phyloP scores from a whole-genome alignment of 768 basidiomycete genomes.

The Naganishia randhawae region DNA sequence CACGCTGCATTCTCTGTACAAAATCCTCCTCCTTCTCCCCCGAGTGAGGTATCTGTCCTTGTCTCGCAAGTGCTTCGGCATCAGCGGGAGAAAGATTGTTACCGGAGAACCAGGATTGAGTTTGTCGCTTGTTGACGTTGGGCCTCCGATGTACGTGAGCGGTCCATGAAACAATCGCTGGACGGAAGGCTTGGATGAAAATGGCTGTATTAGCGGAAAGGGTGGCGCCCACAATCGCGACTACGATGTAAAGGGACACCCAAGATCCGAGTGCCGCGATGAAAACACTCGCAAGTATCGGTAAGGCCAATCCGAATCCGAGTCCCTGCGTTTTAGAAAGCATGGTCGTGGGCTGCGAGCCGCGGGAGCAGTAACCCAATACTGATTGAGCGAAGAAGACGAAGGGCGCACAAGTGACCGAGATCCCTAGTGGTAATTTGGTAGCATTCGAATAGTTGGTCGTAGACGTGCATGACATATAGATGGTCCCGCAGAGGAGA shows the following conservation, averaged over 20 bases:
- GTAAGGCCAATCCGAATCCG: background rate
- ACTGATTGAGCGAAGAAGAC: background rate
- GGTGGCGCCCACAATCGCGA: background rate
- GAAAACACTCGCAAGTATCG: background rate
- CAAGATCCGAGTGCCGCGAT: conserved; percentile 8
- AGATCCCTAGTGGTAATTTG: conserved; percentile 19
- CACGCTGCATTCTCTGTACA: conserved; percentile 6
- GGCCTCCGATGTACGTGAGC: background rate
- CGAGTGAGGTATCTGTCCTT: conserved; percentile 1
- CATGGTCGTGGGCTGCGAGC: background rate
- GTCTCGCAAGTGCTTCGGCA: background rate
- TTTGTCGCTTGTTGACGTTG: background rate
- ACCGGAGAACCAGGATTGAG: conserved; percentile 1
- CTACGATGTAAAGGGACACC: conserved; percentile 10
- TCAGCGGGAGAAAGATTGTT: background rate
- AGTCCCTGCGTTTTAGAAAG: background rate
- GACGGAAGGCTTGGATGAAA: background rate
- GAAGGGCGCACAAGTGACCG: conserved; percentile 11
- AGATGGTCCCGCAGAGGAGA: conserved; percentile 11
- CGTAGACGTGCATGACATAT: background rate
- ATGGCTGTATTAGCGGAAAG: background rate
- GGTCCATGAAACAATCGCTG: background rate
- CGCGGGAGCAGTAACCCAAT: too few relatives aligned
- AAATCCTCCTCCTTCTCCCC: conserved; percentile 15
- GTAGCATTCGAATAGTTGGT: background rate